Percentiles rank a stretch among this genome's conserved stretches.
phyloP scores from a whole-genome alignment of 495 filamentous ascomycete species.

The Xanthoparmelia taractica region DNA sequence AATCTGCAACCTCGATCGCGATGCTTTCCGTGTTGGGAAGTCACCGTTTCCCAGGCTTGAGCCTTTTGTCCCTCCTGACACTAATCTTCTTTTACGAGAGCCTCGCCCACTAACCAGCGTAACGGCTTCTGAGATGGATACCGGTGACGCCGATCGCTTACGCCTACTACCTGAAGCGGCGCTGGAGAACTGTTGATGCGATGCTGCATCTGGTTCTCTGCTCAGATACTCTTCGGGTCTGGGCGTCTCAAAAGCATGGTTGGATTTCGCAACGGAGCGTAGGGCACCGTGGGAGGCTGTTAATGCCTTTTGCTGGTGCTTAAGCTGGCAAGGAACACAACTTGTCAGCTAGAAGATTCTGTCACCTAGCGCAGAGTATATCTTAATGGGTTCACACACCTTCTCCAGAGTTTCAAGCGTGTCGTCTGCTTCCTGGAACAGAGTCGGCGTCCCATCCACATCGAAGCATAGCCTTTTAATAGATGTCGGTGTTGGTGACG shows the following conservation, averaged over 20 bases:
- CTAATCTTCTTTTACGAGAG: slow-evolving; percentile 21
- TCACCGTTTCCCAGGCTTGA: slow-evolving; percentile 5
- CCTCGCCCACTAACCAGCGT: slow-evolving; percentile 16
- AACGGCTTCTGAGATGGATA: slow-evolving; percentile 52
- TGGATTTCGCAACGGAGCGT: slow-evolving; percentile 38
- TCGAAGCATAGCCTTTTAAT: slow-evolving; percentile 68
- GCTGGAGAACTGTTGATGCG: slow-evolving; percentile 2
- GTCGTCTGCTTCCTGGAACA: slow-evolving; percentile 62
- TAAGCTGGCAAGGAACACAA: slow-evolving; percentile 33
- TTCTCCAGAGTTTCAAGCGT: slow-evolving; percentile 45
- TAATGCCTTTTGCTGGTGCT: slow-evolving; percentile 44
- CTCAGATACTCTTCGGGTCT: slow-evolving; percentile 6
- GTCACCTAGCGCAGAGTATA: too few relatives aligned
- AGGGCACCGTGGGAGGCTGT: slow-evolving; percentile 49
- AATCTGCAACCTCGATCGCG: slow-evolving; percentile 18
- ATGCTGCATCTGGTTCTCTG: not conserved
- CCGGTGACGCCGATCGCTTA: slow-evolving; percentile 48
- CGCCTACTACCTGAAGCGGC: slow-evolving; percentile 8
- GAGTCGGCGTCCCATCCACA: slow-evolving; percentile 54
- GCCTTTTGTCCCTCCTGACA: slow-evolving; percentile 7
- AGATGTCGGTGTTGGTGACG: slow-evolving; percentile 66
- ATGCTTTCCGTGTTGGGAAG: slow-evolving; percentile 6
- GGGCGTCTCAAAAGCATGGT: slow-evolving; percentile 25
- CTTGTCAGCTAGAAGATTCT: slow-evolving; percentile 20
- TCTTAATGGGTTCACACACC: slow-evolving; percentile 40